A percentile compares a stretch with the other conserved stretches of the same genome.
Evolutionary conservation across 2,329 filamentous ascomycete species (phyloP).

Genomic region (Dendryphion nanum): DNA sequence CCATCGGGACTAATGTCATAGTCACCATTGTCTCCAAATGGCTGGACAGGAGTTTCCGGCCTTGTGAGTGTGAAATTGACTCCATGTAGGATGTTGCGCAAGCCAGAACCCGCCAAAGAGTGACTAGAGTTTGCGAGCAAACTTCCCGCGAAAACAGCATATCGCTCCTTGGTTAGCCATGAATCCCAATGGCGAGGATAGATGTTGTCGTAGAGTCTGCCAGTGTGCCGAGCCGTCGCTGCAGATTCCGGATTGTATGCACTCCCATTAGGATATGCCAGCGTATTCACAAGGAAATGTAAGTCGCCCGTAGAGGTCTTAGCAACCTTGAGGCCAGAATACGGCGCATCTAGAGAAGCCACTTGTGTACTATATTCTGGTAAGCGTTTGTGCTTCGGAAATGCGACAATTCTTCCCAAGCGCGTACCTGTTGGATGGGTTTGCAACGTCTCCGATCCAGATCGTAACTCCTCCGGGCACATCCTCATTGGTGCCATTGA

Average conservation of each 20-base stretch:
- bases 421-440: constrained; percentile 20
- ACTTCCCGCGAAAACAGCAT: constrained; percentile 71
- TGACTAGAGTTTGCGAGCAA: constrained; percentile 42
- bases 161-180: constrained; percentile 67
- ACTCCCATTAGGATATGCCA: constrained; percentile 67
- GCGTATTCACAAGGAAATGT: constrained; percentile 54
- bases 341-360: constrained; percentile 47
- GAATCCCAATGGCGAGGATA: constrained; percentile 82
- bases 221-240: constrained; percentile 59
- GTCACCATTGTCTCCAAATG: constrained; percentile 74
- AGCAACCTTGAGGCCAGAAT: constrained; percentile 50
- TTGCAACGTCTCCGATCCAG: constrained; percentile 34
- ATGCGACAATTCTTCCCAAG: neutral
- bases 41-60: constrained; percentile 67
- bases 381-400: neutral
- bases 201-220: constrained; percentile 69
- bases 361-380: constrained; percentile 24
- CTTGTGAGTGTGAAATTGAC: constrained; percentile 53
- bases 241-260: constrained; percentile 66
- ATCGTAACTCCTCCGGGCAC: constrained; percentile 34
- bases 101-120: constrained; percentile 27
- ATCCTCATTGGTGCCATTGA: constrained; percentile 63
- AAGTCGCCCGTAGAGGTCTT: constrained; percentile 39
- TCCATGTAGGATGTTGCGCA: constrained; percentile 60
- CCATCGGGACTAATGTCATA: constrained; percentile 71